Base-by-base conservation (phyloP, 768 basidiomycete genomes). In the Calocera viscosa region DNA sequence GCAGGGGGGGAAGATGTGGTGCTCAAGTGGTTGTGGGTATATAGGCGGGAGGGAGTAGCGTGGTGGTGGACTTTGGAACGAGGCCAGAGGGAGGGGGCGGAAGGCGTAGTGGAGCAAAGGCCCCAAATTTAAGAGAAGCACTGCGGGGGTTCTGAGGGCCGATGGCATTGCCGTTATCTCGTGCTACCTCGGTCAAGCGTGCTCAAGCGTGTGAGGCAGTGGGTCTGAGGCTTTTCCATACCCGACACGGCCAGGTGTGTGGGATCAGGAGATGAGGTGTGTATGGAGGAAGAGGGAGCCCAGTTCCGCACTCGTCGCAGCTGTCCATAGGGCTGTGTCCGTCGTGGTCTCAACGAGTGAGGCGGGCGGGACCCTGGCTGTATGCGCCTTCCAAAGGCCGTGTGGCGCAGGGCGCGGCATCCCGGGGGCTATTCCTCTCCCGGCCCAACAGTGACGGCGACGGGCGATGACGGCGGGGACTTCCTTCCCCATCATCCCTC, bases 61-160 rank as follows among this genome's bases (percentile, higher is more conserved):
- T 16, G 53, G 53, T 28, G 30, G 53, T 60, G 30, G 30, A 5
- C 30, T 60, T 26, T 32, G 30, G 53, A 32, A 60, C 30, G 24
- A 28, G 53, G 53, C 11, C 24, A 26, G 30, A 60, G 30, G 53
- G 16, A 7, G 53, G 53, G 30, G 24, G 26, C 14, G 30, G 53
- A 22, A 60, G 30, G 53, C 24, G 14, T 16, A 26, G 53, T 7
- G 14, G 5, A 22, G 10, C 24, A 26, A n/a, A 2, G 53, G 53
- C 53, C 53, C 53, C 53, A 60, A 60, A 60, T 60, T 60, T 60
- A 60, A 28, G 53, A 60, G 53, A 60, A 60, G 26, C 53, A 47
- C 16, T 3, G 24, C 43, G 43, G 43, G 43, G 43, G 24, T 24
- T 47, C 43, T 19, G 3, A 10, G 11, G 10, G 11, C 16, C 16